A percentile compares a stretch with the other conserved stretches of the same genome.
phyloP scores from a whole-genome alignment of 306 rosid genomes.

The Carpinus viminea region DNA sequence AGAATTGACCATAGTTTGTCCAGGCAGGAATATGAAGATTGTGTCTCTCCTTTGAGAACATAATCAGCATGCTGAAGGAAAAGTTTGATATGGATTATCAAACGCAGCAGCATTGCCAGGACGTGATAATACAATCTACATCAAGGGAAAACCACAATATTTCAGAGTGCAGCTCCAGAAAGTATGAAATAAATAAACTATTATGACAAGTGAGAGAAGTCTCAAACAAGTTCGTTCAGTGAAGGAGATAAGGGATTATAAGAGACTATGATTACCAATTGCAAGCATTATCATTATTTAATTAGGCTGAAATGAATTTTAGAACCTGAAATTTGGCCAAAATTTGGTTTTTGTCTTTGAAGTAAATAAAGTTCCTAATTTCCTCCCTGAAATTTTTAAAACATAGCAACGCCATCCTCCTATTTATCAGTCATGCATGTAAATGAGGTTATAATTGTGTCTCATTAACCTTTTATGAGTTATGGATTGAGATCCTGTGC shows the following conservation, averaged over 20 bases:
- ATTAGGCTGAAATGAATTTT: too few relatives aligned
- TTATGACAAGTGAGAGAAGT: background rate
- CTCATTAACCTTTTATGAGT: too few relatives aligned
- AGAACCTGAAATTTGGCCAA: too few relatives aligned
- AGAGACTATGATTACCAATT: background rate
- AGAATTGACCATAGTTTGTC: background rate
- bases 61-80: constrained; percentile 29
- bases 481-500: too few relatives aligned
- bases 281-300: too few relatives aligned
- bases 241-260: background rate
- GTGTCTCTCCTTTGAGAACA: background rate
- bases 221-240: background rate
- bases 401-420: too few relatives aligned
- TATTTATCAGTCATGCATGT: too few relatives aligned
- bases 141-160: background rate
- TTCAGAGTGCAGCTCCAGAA: background rate
- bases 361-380: too few relatives aligned
- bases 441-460: too few relatives aligned
- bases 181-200: background rate
- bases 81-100: constrained; percentile 36
- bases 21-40: background rate
- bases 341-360: too few relatives aligned
- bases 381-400: too few relatives aligned
- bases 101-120: constrained; percentile 49
- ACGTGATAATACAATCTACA: constrained; percentile 50